A percentile compares a stretch with the other conserved stretches of the same genome.
phyloP scores from a whole-genome alignment of 176 grass and related monocot genomes.

The Bolboschoenus planiculmis region DNA sequence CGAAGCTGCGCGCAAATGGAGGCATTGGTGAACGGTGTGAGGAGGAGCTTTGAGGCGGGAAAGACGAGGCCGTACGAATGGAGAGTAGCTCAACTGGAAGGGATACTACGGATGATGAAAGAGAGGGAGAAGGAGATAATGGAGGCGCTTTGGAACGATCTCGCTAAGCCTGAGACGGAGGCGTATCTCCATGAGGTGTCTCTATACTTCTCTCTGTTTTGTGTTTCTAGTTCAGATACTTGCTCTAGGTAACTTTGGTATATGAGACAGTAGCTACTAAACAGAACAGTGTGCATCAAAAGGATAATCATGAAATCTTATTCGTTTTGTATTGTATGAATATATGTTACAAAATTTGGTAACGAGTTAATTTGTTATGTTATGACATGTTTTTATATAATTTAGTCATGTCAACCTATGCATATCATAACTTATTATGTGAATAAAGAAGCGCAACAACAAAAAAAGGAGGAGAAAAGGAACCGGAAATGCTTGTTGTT shows the following conservation, averaged over 20 bases:
- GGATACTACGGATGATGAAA: slow-evolving; percentile 44
- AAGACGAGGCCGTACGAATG: slow-evolving; percentile 54
- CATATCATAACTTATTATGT: neutral
- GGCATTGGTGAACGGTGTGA: slow-evolving; percentile 35
- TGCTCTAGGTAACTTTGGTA: too few relatives aligned
- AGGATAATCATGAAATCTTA: neutral
- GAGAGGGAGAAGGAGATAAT: slow-evolving; percentile 73
- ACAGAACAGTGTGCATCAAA: neutral
- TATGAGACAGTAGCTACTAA: neutral
- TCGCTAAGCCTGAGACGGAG: slow-evolving; percentile 70
- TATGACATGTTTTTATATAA: neutral
- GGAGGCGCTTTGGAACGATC: slow-evolving; percentile 55
- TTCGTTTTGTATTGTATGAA: neutral
- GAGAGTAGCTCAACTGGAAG: slow-evolving; percentile 56
- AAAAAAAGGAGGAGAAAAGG: neutral
- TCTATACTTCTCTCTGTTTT: neutral
- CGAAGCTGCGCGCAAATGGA: slow-evolving; percentile 8
- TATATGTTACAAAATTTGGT: neutral
- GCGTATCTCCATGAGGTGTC: slow-evolving; percentile 67
- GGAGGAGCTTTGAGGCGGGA: slow-evolving; percentile 48
- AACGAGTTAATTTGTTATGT: neutral
- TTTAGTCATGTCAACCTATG: neutral
- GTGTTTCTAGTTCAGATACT: neutral
- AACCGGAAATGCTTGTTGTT: neutral
- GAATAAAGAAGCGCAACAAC: neutral